Base-by-base conservation (phyloP, 2,329 filamentous ascomycete genomes). In the Amauroascus verrucosus region DNA sequence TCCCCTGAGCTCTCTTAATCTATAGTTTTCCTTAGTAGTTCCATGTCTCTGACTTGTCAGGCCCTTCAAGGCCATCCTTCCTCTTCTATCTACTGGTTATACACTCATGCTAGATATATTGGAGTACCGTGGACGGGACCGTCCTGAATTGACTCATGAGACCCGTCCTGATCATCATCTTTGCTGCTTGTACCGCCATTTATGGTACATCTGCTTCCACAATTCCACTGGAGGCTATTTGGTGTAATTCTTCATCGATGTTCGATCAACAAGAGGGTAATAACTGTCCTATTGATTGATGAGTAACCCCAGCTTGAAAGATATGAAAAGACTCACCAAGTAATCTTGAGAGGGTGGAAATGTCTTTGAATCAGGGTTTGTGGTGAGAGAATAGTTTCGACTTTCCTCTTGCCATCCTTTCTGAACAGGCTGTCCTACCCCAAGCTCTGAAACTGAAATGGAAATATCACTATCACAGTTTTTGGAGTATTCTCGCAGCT, bases 141-240 rank as follows among this genome's bases (percentile, higher is more conserved):
- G 58, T 60, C 54, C 35, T 35, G 51, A 64, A 65, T 56, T 65
- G 55, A 14, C 53, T 50, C 13, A 65, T 57, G 1, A 65, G 60
- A 24, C 62, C 33, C 14, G 33, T 37, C 33, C 33, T 37, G 7
- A 37, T 8, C 6, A 64, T 61, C 57, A 64, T 65, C 53, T 65
- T 65, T n/a, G 62, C n/a, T n/a, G n/a, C n/a, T n/a, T n/a, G n/a
- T n/a, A n/a, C n/a, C n/a, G n/a, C n/a, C n/a, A n/a, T n/a, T n/a
- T n/a, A n/a, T n/a, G n/a, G n/a, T n/a, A n/a, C n/a, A n/a, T n/a
- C n/a, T n/a, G n/a, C n/a, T n/a, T n/a, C n/a, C n/a, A n/a, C n/a
- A n/a, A n/a, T n/a, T n/a, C n/a, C n/a, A n/a, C 6, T 18, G 40
- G 20, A 43, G 22, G 33, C 14, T 35, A 35, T 35, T 35, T 35